Base-by-base conservation (phyloP, 2,329 filamentous ascomycete species). In the Plenodomus lindquistii region DNA sequence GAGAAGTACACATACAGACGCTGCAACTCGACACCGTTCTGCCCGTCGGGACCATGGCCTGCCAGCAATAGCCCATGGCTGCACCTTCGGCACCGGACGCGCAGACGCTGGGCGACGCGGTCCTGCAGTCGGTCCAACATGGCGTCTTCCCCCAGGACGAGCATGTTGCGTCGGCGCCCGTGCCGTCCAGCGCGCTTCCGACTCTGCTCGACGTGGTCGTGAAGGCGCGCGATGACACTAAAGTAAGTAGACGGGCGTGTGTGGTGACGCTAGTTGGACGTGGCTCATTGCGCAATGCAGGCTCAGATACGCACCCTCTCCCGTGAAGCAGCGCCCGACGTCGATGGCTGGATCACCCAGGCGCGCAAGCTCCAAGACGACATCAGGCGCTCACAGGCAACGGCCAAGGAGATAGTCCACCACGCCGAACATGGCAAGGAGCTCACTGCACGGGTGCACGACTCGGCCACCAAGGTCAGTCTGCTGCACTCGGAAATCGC, bases 291-390 rank as follows among this genome's bases (percentile, higher is more conserved):
- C 38, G 10, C 42, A 21, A 9, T 37, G 44, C 60, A 89, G 85
- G 74, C 81, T 50, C 86, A 95, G 62, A 87, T 97, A 49, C 87
- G 86, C 56, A 72, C 77, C 18, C 83, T 94, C 53, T 95, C 92
- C 72, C 83, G 85, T 65, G 85, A 91, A 57, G 88, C 85, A 16
- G 88, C 86, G 47, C 83, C 86, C 34, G 88, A 95, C 63, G 87
- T 96, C 42, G 88, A 91, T 66, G 83, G 86, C 42, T 97, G 93
- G 93, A 89, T 95, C 47, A 76, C 80, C 42, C 90, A 94, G 70
- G 91, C 92, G 40, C 90, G 90, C 72, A 84, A 86, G 43, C 82
- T 97, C 7, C 90, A 96, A 70, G 83, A 86, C 53, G 93, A 97
- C 66, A 93, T 97, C 57, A 84, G 89, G 62, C 83, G 84, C 39